Percentiles rank a stretch among this genome's conserved stretches.
Conservation (phyloP, 768 basidiomycete species). For the Leccinum imitatum region DNA sequence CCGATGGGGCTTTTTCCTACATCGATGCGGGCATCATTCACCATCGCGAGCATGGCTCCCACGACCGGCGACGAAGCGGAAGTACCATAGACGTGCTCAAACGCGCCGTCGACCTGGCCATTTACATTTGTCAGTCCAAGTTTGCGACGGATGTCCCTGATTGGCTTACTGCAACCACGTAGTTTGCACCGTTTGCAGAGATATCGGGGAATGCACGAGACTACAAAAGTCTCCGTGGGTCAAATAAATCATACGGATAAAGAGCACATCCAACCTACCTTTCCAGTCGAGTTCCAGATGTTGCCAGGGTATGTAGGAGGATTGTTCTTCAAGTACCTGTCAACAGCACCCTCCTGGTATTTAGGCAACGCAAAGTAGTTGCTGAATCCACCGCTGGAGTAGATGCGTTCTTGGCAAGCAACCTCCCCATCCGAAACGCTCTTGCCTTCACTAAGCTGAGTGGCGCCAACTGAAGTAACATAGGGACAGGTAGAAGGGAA, state of each 20-base stretch:
- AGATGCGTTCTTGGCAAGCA: slow-evolving; percentile 47
- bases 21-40: slow-evolving; percentile 60
- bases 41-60: slow-evolving; percentile 56
- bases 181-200: slow-evolving; percentile 50
- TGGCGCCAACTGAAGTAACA: slow-evolving; percentile 67
- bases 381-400: slow-evolving; percentile 54
- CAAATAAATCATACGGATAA: not conserved
- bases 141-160: slow-evolving; percentile 2
- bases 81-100: slow-evolving; percentile 47
- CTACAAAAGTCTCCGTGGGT: slow-evolving; percentile 21
- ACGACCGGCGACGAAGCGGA: slow-evolving; percentile 65
- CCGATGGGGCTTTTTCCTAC: slow-evolving; percentile 48
- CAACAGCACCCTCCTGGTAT: slow-evolving; percentile 53
- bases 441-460: slow-evolving; percentile 44
- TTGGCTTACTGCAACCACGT: slow-evolving; percentile 19
- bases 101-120: slow-evolving; percentile 37
- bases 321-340: slow-evolving; percentile 40
- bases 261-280: slow-evolving; percentile 17
- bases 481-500: slow-evolving; percentile 57
- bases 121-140: slow-evolving; percentile 12
- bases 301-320: slow-evolving; percentile 41
- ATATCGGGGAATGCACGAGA: slow-evolving; percentile 61
- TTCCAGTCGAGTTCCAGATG: slow-evolving; percentile 48
- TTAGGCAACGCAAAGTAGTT: slow-evolving; percentile 52
- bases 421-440: slow-evolving; percentile 44